Evolutionary conservation across 352 stramenopile genomes (phyloP).

Genomic region (Plasmopara viticola): DNA sequence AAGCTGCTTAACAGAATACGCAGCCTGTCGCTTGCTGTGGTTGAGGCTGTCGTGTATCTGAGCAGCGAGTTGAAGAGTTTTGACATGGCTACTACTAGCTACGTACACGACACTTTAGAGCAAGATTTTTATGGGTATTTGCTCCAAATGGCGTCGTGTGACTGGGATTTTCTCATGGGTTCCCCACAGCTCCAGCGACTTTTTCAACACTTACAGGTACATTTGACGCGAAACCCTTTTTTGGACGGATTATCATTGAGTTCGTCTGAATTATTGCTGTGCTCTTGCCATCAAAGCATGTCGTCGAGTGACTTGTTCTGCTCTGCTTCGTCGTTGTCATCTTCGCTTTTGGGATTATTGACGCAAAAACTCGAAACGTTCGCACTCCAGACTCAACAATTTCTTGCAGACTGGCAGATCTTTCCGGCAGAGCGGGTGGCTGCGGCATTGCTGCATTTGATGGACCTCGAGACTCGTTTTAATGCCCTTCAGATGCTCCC

Average conservation of each 20-base stretch:
- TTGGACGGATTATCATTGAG: constrained; percentile 59
- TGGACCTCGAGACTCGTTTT: constrained; percentile 44
- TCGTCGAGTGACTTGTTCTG: constrained; percentile 20
- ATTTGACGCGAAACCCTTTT: constrained; percentile 50
- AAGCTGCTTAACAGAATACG: constrained; percentile 58
- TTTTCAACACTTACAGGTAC: constrained; percentile 42
- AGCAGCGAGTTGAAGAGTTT: constrained; percentile 22
- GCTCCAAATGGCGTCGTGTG: constrained; percentile 37
- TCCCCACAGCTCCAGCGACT: constrained; percentile 30
- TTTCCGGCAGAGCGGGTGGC: constrained; percentile 50
- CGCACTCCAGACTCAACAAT: constrained; percentile 29
- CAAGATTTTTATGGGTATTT: constrained; percentile 44
- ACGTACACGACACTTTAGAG: constrained; percentile 26
- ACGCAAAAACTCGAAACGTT: constrained; percentile 52
- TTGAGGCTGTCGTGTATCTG: constrained; percentile 62
- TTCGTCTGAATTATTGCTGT: constrained; percentile 63
- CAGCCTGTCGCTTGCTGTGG: constrained; percentile 47
- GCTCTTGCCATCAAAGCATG: constrained; percentile 41
- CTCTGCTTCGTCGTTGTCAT: constrained; percentile 25
- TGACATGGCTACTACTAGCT: not conserved
- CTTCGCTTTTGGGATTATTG: constrained; percentile 50
- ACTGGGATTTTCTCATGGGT: constrained; percentile 38
- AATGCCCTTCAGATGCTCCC: constrained; percentile 53
- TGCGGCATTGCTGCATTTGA: constrained; percentile 42
- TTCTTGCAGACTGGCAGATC: constrained; percentile 45